Evolutionary conservation across 331 rosid genomes (phyloP).

Genomic region (Ulmus americana): DNA sequence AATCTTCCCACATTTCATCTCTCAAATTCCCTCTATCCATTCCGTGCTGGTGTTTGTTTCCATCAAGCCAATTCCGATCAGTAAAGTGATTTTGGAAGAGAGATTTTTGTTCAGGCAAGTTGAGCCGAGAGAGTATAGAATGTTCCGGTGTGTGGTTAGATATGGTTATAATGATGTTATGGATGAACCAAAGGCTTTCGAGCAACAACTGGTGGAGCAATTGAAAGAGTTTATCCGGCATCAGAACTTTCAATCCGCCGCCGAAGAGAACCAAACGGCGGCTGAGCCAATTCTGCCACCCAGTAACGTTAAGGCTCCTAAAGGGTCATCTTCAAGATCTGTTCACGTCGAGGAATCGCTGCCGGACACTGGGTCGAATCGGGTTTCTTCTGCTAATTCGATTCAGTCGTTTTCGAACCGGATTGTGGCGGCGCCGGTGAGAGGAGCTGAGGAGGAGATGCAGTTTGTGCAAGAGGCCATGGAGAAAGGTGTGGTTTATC

Average conservation of each 20-base stretch:
- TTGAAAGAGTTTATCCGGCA: conserved; percentile 42
- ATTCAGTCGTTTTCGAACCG: conserved; percentile 25
- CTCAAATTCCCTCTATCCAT: conserved; percentile 54
- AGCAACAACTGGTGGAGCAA: conserved; percentile 45
- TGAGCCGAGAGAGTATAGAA: conserved; percentile 44
- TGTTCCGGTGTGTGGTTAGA: conserved; percentile 74
- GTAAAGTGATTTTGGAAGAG: conserved; percentile 45
- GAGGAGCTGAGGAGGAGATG: conserved; percentile 48
- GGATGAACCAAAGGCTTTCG: conserved; percentile 43
- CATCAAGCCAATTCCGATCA: conserved; percentile 57
- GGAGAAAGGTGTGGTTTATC: conserved; percentile 63
- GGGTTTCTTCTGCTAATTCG: conserved; percentile 29
- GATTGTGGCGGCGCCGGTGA: conserved; percentile 13
- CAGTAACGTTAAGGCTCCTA: not conserved
- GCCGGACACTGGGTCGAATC: not conserved
- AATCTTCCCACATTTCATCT: conserved; percentile 52
- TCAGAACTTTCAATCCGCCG: conserved; percentile 18
- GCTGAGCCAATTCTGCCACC: not conserved
- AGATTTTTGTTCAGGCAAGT: conserved; percentile 66
- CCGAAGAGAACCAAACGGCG: not conserved
- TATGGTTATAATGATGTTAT: conserved; percentile 59
- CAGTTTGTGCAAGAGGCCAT: conserved; percentile 43
- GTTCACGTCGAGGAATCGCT: conserved; percentile 11
- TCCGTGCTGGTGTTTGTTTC: conserved; percentile 63
- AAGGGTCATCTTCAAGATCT: conserved; percentile 5